Base-by-base conservation (phyloP, 73 alveolate genomes). In the Breviolum minutum region DNA sequence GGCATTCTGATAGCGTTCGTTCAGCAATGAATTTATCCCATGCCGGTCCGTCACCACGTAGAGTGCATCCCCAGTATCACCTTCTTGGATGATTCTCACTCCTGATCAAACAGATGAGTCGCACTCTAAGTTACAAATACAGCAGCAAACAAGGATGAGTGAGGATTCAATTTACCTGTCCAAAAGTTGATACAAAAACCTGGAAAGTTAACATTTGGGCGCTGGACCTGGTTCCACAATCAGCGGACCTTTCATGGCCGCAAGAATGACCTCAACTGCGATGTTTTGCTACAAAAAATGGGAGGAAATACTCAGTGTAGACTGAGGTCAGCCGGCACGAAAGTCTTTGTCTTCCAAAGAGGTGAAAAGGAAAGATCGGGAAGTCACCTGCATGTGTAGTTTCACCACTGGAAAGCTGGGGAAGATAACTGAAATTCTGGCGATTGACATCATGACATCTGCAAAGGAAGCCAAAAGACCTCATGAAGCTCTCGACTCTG, bases 201-300 rank as follows among this genome's bases (percentile, higher is more conserved):
- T 68, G 77, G 77, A 22, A 14, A 17, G 17, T 68, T 68, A 14
- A 68, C 24, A 4, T 68, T 22, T 68, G 17, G n/a, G 77, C n/a
- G 77, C n/a, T 68, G 77, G 77, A 40, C 97, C 97, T 90, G 97
- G 87, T 76, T 90, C 97, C 73, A 90, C 11, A 22, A 90, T 70
- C 63, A 90, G 88, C 48, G 97, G 97, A 22, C 97, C 97, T 80
- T 90, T 90, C 97, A 90, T 90, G 32, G 97, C 97, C 2, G 97
- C 97, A 19, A 90, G 70, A 63, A 90, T 88, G 6, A 90, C 97
- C 97, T 90, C 69, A 63, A 13, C 70, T 4, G 22, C 16, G 5
- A 10, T 27, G 27, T 12, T 79, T 30, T 30, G 2, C 91, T 0
- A 22, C 62, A 83, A 40, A 76, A 13, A 0, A 24, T 24, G 2